phyloP scores from a whole-genome alignment of 2,329 filamentous ascomycete species.

The Hortaea werneckii region DNA sequence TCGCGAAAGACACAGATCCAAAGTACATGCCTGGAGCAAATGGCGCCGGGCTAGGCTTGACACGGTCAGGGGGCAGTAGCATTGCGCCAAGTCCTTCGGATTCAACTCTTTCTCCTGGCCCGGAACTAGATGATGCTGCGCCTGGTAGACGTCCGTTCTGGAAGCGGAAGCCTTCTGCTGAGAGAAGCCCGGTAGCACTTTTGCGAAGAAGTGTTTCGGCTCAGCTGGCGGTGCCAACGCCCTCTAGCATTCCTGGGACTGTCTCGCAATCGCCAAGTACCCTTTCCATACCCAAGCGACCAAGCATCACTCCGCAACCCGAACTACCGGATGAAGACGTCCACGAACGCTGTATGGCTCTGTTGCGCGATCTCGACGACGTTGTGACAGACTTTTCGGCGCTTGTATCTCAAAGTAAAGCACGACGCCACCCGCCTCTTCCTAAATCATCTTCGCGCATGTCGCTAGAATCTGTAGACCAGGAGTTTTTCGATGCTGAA shows the following conservation, averaged over 20 bases:
- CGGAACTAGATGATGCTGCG: constrained; percentile 16
- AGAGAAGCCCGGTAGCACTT: constrained; percentile 30
- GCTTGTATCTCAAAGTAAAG: constrained; percentile 69
- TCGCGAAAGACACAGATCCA: constrained; percentile 74
- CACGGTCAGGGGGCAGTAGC: constrained; percentile 18
- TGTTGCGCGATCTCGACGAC: constrained; percentile 75
- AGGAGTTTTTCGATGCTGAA: constrained; percentile 93
- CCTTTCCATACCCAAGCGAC: constrained; percentile 27
- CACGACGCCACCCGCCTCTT: constrained; percentile 52
- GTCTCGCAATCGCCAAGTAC: constrained; percentile 25
- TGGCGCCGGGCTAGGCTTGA: constrained; percentile 25
- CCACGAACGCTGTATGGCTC: constrained; percentile 70
- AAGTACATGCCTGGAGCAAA: constrained; percentile 40
- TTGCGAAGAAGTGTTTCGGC: constrained; percentile 43
- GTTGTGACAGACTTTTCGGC: constrained; percentile 74
- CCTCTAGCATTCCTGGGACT: constrained; percentile 17
- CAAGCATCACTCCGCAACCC: constrained; percentile 7
- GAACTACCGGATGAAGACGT: constrained; percentile 40
- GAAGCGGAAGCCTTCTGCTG: constrained; percentile 68
- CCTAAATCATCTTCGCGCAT: constrained; percentile 38
- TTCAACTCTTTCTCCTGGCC: constrained; percentile 26
- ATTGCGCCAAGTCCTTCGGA: constrained; percentile 26
- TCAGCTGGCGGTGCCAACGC: constrained; percentile 41
- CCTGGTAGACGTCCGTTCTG: constrained; percentile 69
- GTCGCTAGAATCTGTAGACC: constrained; percentile 72